Evolutionary conservation across 345 rosid genomes (phyloP).

Genomic region (Psidium guajava): DNA sequence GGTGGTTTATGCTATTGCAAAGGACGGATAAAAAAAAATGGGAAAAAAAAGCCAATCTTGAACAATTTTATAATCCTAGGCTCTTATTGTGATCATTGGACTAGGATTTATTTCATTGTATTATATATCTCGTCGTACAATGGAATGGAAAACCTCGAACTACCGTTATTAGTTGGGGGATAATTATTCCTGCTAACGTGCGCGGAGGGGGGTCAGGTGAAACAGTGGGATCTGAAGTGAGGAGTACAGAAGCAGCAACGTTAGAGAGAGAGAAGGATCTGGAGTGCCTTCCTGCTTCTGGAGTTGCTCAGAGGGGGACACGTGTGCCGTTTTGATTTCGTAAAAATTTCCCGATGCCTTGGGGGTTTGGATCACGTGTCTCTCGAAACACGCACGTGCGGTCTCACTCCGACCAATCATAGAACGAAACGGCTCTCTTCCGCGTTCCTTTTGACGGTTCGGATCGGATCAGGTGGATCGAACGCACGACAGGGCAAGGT

Average conservation of each 20-base stretch:
- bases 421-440: background rate
- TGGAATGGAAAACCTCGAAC: no score
- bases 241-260: background rate
- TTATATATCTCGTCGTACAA: no score
- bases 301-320: background rate
- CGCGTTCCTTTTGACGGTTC: background rate
- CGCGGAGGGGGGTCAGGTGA: background rate
- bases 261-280: background rate
- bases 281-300: background rate
- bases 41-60: background rate
- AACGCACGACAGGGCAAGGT: background rate
- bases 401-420: background rate
- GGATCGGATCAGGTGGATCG: background rate
- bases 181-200: constrained; percentile 3
- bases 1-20: background rate
- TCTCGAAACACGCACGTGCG: background rate
- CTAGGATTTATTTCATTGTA: background rate
- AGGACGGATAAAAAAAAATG: background rate
- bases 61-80: background rate
- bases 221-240: background rate
- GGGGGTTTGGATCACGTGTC: background rate
- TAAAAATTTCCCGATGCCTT: background rate
- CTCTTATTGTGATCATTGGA: background rate
- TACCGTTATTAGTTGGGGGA: background rate
- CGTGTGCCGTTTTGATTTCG: background rate